Percentiles rank a stretch among this genome's conserved stretches.
Conservation (phyloP, 2,329 filamentous ascomycete genomes). For the Akanthomyces uredinophilus region DNA sequence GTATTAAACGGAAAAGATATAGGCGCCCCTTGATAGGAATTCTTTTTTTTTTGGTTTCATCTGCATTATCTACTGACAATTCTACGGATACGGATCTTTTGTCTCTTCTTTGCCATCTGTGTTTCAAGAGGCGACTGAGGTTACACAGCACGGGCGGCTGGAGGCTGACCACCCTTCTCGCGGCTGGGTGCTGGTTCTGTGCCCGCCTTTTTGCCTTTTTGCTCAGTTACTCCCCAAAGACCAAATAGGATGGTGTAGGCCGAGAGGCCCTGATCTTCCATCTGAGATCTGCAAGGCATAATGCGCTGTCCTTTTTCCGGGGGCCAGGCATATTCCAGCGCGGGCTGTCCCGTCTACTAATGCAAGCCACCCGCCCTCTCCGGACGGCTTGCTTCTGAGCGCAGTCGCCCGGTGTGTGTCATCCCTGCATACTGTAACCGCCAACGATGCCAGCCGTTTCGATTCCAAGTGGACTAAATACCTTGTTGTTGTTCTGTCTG, state of each 20-base stretch:
- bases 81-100: not conserved
- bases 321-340: not conserved
- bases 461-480: no score
- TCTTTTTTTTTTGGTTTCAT: not conserved
- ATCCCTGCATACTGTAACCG: constrained; percentile 6
- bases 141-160: constrained; percentile 7
- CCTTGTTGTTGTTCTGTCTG: no score
- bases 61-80: constrained; percentile 7
- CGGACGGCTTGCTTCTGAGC: not conserved
- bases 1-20: constrained; percentile 6
- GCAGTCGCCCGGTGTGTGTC: not conserved
- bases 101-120: not conserved
- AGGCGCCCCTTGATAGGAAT: constrained; percentile 9
- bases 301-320: not conserved
- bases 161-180: not conserved
- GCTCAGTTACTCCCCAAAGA: not conserved
- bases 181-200: no score
- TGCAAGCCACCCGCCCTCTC: not conserved
- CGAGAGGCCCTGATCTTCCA: not conserved
- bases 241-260: not conserved
- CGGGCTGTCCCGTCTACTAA: not conserved
- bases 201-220: no score
- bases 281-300: not conserved
- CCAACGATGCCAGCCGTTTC: not conserved
- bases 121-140: not conserved